Base-by-base conservation (phyloP, 2,329 filamentous ascomycete genomes). In the Pseudonectria buxi region DNA sequence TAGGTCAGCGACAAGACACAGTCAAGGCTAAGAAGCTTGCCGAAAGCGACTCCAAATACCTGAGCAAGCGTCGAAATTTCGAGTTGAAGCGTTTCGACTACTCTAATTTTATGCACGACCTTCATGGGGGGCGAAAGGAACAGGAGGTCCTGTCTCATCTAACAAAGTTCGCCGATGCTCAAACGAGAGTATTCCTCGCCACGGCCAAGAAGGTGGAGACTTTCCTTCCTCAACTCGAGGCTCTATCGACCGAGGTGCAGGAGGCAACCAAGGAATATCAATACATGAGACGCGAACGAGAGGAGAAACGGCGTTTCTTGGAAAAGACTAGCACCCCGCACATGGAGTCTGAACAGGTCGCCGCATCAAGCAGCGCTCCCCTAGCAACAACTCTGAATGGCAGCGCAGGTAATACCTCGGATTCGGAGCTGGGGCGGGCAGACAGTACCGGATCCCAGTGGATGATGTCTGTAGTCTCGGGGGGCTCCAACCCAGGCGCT, bases 1-100 rank as follows among this genome's bases (percentile, higher is more conserved):
- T 98, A n/a, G 92, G 92, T 24, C 90, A 96, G 59, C 78, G 90
- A 28, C 88, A 94, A 57, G 92, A 98, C 61, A 94, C 90, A 7
- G 71, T 95, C 52, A 98, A 96, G 64, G 86, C 94, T 59, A 98
- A 98, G 73, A 96, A 96, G 64, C 80, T 92, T 43, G 85, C 78
- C 27, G 88, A 95, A 51, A 95, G 88, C 50, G 92, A 98, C 59
- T 84, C 86, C 24, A 98, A 98, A 57, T 98, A 96, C 56, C 90
- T 96, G 59, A 80, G 75, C 30, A 96, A 96, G 67, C 78, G 89
- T 47, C 81, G 86, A 29, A 95, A 88, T 49, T 98, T 98, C 54
- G 92, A 98, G 66, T 73, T 98, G 38, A 95, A 94, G 66, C 82
- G 94, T 9, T 98, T 98, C 54, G 94, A 98, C 61, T 98, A 98